Evolutionary conservation across 2,329 filamentous ascomycete genomes (phyloP).

Genomic region (Fusarium circinatum): DNA sequence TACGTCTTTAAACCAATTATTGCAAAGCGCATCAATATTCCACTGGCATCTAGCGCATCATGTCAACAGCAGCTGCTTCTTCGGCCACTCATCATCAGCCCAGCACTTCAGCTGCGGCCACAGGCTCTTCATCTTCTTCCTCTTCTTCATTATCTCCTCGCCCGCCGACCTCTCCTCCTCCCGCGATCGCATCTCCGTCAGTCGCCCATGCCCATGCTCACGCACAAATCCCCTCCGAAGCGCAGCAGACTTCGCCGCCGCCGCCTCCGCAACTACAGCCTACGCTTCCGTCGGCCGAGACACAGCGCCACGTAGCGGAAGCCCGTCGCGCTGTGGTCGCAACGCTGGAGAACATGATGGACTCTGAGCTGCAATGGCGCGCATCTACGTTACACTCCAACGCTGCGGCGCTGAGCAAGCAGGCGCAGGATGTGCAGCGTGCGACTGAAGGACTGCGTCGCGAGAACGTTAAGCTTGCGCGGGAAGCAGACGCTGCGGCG

Average conservation of each 20-base stretch:
- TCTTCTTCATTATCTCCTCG: conserved; percentile 36
- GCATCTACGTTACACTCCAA: conserved; percentile 77
- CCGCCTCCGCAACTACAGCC: conserved; percentile 45
- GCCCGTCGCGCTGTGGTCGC: conserved; percentile 69
- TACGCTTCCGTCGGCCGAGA: conserved; percentile 54
- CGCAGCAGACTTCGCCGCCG: conserved; percentile 22
- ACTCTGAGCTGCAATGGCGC: conserved; percentile 73
- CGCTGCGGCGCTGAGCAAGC: conserved; percentile 69
- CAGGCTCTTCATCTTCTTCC: conserved; percentile 34
- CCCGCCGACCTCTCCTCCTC: conserved; percentile 41
- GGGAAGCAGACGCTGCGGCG: conserved; percentile 70
- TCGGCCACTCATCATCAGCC: conserved; percentile 19
- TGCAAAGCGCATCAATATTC: neutral
- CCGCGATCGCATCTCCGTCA: conserved; percentile 38
- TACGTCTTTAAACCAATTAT: conserved; percentile 1
- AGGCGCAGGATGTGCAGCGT: conserved; percentile 72
- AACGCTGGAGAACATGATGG: conserved; percentile 75
- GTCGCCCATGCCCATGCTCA: conserved; percentile 36
- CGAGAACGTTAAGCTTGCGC: conserved; percentile 73
- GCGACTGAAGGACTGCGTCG: conserved; percentile 69
- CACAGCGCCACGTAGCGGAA: conserved; percentile 62
- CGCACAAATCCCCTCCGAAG: conserved; percentile 20
- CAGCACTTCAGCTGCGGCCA: conserved; percentile 9
- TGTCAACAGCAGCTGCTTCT: conserved; percentile 17
- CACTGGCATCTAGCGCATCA: conserved; percentile 2